These are phyloP conservation scores for Pseudocercospora pini-densiflorae DNA, from an alignment of 2,329 filamentous ascomycete species.

Conservation along the genomic window DNA sequence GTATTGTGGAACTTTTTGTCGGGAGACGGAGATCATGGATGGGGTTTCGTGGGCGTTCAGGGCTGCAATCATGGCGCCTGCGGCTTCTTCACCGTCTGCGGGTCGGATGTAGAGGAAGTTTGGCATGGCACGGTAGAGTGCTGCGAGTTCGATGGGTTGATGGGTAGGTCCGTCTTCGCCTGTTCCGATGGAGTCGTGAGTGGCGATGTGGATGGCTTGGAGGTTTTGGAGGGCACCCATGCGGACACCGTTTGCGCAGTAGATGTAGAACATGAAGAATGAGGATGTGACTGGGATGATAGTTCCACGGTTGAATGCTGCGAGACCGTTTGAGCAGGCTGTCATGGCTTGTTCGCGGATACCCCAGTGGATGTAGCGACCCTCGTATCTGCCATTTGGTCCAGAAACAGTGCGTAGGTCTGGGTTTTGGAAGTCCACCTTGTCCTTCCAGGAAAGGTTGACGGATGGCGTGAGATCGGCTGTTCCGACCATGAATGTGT, in stretches of 20 bases:
- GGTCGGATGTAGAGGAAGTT: constrained; percentile 46
- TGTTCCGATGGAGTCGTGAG: constrained; percentile 44
- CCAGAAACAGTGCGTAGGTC: constrained; percentile 45
- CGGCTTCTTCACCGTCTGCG: constrained; percentile 43
- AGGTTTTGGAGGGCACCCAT: constrained; percentile 45
- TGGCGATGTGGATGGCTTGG: constrained; percentile 45
- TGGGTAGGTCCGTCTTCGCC: constrained; percentile 46
- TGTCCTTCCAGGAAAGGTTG: constrained; percentile 48
- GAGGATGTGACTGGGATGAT: constrained; percentile 44
- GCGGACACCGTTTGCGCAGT: constrained; percentile 43
- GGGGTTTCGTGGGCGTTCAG: constrained; percentile 46
- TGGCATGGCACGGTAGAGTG: constrained; percentile 45
- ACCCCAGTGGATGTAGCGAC: constrained; percentile 61
- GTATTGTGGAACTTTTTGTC: constrained; percentile 49
- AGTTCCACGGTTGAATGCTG: constrained; percentile 43
- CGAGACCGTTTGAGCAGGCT: constrained; percentile 51
- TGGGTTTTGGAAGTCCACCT: constrained; percentile 55
- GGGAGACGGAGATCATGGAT: constrained; percentile 50
- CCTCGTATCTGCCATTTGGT: constrained; percentile 59
- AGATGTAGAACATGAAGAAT: constrained; percentile 49
- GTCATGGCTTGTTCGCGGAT: constrained; percentile 68
- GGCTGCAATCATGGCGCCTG: constrained; percentile 49
- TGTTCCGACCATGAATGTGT: constrained; percentile 44
- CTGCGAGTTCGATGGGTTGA: constrained; percentile 44
- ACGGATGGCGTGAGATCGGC: constrained; percentile 45